A percentile compares a stretch with the other conserved stretches of the same genome.
Conservation (phyloP, 2,329 filamentous ascomycete species). For the Hyphodiscus sp. region DNA sequence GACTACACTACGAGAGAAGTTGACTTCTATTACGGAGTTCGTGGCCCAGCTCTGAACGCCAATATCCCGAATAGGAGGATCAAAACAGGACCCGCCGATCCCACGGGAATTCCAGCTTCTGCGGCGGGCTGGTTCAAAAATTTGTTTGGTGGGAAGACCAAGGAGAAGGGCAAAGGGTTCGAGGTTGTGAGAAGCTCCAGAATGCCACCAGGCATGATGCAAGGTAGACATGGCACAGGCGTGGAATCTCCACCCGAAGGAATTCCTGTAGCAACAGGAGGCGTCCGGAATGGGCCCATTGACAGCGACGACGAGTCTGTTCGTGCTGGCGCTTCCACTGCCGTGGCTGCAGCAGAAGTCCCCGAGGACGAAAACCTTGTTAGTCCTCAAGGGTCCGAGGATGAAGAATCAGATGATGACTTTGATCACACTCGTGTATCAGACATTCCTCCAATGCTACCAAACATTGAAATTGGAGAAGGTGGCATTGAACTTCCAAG, state of each 20-base stretch:
- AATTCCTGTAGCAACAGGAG: conserved; percentile 49
- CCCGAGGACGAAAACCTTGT: conserved; percentile 24
- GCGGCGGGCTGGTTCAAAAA: conserved; percentile 84
- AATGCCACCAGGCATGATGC: conserved; percentile 70
- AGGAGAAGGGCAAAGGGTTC: conserved; percentile 93
- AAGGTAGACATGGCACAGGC: conserved; percentile 45
- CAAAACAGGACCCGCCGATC: conserved; percentile 91
- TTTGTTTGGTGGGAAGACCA: conserved; percentile 75
- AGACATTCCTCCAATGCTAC: conserved; percentile 49
- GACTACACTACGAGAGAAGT: conserved; percentile 94
- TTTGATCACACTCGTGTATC: conserved; percentile 38
- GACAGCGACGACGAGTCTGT: conserved; percentile 56
- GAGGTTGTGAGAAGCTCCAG: conserved; percentile 89
- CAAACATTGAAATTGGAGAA: conserved; percentile 45
- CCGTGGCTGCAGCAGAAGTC: conserved; percentile 8
- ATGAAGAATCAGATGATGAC: conserved; percentile 39
- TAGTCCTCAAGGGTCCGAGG: conserved; percentile 29
- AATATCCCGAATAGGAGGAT: conserved; percentile 76
- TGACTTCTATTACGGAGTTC: conserved; percentile 92
- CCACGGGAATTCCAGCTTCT: conserved; percentile 82
- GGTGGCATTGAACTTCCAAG: conserved; percentile 45
- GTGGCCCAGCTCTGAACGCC: conserved; percentile 79
- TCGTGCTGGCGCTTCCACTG: conserved; percentile 29
- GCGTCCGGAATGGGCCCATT: conserved; percentile 46
- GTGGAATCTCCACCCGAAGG: conserved; percentile 63